Evolutionary conservation across 2,329 filamentous ascomycete genomes (phyloP).

Genomic region (Aspergillus luchuensis): DNA sequence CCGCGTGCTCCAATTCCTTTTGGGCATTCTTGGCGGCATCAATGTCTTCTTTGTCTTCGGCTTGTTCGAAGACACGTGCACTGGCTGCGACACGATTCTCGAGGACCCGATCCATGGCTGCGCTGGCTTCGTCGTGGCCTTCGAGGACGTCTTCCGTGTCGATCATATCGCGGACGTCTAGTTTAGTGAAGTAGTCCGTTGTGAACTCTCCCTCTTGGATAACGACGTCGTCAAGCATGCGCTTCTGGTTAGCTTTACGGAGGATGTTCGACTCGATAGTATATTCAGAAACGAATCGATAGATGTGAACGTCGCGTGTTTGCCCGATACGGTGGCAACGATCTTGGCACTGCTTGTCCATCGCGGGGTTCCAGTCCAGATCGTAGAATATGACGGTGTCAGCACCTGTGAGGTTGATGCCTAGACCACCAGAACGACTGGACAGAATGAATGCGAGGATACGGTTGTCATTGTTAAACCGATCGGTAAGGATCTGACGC

Average conservation of each 20-base stretch:
- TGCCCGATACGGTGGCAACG: constrained; percentile 96
- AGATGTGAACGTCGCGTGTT: constrained; percentile 96
- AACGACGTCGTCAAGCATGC: constrained; percentile 95
- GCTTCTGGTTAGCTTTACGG: constrained; percentile 94
- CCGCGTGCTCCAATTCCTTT: constrained; percentile 80
- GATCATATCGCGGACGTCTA: constrained; percentile 69
- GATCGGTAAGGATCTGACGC: constrained; percentile 89
- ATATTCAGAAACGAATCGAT: constrained; percentile 87
- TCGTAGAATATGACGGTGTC: constrained; percentile 99
- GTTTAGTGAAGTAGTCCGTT: constrained; percentile 88
- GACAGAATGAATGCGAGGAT: constrained; percentile 96
- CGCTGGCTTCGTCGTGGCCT: constrained; percentile 71
- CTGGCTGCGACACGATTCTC: constrained; percentile 67
- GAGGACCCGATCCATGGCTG: constrained; percentile 83
- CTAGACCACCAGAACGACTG: constrained; percentile 87
- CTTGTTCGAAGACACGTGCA: constrained; percentile 77
- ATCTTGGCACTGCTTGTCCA: constrained; percentile 99
- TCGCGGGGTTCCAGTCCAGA: constrained; percentile 98
- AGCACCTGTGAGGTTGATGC: constrained; percentile 94
- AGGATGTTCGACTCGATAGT: constrained; percentile 98
- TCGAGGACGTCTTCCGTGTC: constrained; percentile 59
- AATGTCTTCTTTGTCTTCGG: constrained; percentile 90
- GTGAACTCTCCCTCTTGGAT: constrained; percentile 99
- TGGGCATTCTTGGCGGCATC: constrained; percentile 83
- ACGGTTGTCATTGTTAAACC: constrained; percentile 91